Evolutionary conservation across 768 basidiomycete species (phyloP).

Genomic region (Royoungia palumana): DNA sequence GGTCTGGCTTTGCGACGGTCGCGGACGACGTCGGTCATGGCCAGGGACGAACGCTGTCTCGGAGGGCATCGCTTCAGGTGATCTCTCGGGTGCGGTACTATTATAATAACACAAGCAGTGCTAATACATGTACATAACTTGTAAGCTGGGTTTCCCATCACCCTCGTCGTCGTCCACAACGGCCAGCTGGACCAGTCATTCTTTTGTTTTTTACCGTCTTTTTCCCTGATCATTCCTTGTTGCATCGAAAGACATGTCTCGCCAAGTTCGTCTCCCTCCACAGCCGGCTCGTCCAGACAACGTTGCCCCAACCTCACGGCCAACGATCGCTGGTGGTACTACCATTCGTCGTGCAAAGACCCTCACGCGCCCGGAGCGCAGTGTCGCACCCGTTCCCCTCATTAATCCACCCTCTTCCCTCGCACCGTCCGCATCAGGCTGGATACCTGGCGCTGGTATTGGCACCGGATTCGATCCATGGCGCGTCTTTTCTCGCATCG

Average conservation of each 20-base stretch:
- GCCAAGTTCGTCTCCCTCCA: slow-evolving; percentile 17
- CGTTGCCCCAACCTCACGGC: slow-evolving; percentile 51
- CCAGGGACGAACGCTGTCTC: too few species aligned
- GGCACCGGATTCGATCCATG: slow-evolving; percentile 53
- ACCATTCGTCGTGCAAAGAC: slow-evolving; percentile 91
- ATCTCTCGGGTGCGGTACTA: too few species aligned
- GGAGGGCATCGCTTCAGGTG: too few species aligned
- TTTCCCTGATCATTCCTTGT: too few species aligned
- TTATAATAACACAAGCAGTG: too few species aligned
- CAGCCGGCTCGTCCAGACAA: slow-evolving; percentile 35
- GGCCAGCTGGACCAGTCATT: not conserved
- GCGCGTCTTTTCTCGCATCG: slow-evolving; percentile 72
- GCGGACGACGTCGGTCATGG: slow-evolving; percentile 11
- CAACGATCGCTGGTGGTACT: slow-evolving; percentile 46
- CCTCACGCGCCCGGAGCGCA: slow-evolving; percentile 91
- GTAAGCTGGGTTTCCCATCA: too few species aligned
- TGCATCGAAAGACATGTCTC: slow-evolving; percentile 16
- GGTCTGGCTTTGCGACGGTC: not conserved
- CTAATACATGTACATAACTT: too few species aligned
- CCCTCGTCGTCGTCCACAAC: not conserved
- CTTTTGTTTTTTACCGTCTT: too few species aligned
- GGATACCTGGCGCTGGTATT: slow-evolving; percentile 33
- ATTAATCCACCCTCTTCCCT: slow-evolving; percentile 73
- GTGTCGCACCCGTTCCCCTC: slow-evolving; percentile 90
- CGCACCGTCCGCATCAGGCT: slow-evolving; percentile 36